Percentiles rank a stretch among this genome's conserved stretches.
Evolutionary conservation across 2,329 filamentous ascomycete genomes (phyloP).

Genomic region (Xylariaceae sp.): DNA sequence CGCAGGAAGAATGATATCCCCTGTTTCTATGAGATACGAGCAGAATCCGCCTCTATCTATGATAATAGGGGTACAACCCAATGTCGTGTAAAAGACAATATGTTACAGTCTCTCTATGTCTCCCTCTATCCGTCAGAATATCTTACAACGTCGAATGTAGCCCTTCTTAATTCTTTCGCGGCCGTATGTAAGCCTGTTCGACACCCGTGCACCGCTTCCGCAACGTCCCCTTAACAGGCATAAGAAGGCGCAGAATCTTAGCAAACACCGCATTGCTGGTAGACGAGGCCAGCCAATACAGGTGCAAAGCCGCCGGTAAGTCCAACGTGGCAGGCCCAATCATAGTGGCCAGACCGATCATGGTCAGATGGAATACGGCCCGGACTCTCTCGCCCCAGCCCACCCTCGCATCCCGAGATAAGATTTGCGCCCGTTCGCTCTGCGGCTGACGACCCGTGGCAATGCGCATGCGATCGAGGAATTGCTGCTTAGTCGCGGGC

Average conservation of each 20-base stretch:
- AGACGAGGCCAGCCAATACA: conserved; percentile 41
- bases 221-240: conserved; percentile 23
- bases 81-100: neutral
- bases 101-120: neutral
- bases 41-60: too few relatives aligned
- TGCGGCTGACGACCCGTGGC: conserved; percentile 3
- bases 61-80: neutral
- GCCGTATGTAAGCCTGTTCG: conserved; percentile 20
- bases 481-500: conserved; percentile 28
- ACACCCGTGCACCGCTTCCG: conserved; percentile 21
- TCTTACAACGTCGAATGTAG: neutral
- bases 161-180: conserved; percentile 8
- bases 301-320: conserved; percentile 39
- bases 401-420: neutral
- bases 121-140: neutral
- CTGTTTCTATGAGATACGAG: too few relatives aligned
- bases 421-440: neutral
- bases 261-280: conserved; percentile 23
- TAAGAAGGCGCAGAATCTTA: conserved; percentile 19
- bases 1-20: too few relatives aligned
- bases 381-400: neutral
- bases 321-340: conserved; percentile 36
- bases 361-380: conserved; percentile 26
- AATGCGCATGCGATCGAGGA: conserved; percentile 20
- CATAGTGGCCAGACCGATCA: conserved; percentile 29